phyloP scores from a whole-genome alignment of 2,329 filamentous ascomycete species.

The Xylaria sp. region DNA sequence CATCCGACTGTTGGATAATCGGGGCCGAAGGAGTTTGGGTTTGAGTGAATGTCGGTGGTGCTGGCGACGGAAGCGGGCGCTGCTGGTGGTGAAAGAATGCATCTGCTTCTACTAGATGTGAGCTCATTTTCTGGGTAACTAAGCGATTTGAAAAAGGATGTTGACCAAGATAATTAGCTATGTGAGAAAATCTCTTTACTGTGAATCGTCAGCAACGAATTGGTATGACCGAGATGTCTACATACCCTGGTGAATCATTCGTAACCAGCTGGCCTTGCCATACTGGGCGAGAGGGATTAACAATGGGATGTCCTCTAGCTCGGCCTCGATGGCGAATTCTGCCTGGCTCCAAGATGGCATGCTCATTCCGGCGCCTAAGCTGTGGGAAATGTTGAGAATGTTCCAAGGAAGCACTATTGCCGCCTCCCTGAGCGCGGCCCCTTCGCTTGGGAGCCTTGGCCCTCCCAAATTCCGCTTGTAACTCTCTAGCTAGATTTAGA shows the following conservation, averaged over 20 bases:
- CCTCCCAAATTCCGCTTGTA: slow-evolving; percentile 27
- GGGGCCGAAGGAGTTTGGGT: neutral
- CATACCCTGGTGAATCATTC: slow-evolving; percentile 27
- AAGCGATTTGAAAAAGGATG: slow-evolving; percentile 6
- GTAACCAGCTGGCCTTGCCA: slow-evolving; percentile 11
- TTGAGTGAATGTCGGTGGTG: neutral
- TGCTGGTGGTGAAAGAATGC: slow-evolving; percentile 7
- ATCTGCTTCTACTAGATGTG: slow-evolving; percentile 8
- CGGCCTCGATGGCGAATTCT: neutral
- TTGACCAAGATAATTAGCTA: neutral
- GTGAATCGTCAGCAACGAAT: slow-evolving; percentile 5
- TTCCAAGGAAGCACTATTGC: no score
- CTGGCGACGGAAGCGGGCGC: slow-evolving; percentile 1
- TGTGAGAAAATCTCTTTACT: slow-evolving; percentile 17
- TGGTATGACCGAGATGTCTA: neutral
- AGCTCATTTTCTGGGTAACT: slow-evolving; percentile 2
- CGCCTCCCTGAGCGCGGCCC: neutral
- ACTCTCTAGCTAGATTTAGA: slow-evolving; percentile 26
- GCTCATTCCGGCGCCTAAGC: neutral
- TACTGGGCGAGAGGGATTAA: neutral
- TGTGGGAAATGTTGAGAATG: neutral
- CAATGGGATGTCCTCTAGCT: neutral
- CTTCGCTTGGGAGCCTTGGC: slow-evolving; percentile 1
- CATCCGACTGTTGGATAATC: neutral
- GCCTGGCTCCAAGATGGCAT: neutral